Base-by-base conservation (phyloP, 805 yeast species). In the Ogataea pignaliae region DNA sequence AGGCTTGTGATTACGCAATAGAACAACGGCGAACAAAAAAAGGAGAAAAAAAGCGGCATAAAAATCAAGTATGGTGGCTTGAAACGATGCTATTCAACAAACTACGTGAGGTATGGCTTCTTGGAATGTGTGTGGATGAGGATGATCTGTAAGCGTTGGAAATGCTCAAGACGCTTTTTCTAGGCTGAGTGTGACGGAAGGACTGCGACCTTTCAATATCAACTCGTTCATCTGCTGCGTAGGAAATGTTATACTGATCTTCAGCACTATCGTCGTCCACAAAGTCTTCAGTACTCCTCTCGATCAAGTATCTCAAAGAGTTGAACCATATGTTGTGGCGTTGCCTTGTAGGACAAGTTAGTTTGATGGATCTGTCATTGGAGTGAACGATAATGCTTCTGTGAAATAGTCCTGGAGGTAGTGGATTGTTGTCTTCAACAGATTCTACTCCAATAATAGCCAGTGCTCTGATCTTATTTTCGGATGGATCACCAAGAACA, bases 241-340 rank as follows among this genome's bases (percentile, higher is more conserved):
- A 63, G 9, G 57, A 42, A 42, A 52, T 56, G 29, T 55, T 56
- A 39, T 63, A 62, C 40, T 62, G 66, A 41, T 61, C 60, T 46
- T 73, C 72, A 35, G 66, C 67, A 14, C 70, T 76, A 40, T 69
- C 74, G 43, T 71, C 79, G 36, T 75, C 64, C 12, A 71, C 66
- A 41, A 80, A 65, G 30, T 82, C 87, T 40, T 77, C 83, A 55
- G 79, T 66, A 47, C 74, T 80, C 58, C 86, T 70, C 58, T 81
- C 83, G 33, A 88, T 67, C 66, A 90, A 65, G 59, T 85, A 90
- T 42, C 85, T 75, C 48, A 91, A 69, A 0, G 96, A 86, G 56
- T 87, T 84, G 62, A 74, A 83, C 99, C 99, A 91, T 34, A 88
- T 81, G 57, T 87, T 87, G 62, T 91, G 98, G 36, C 96, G 79